These are phyloP conservation scores for Phellinidium pouzarii DNA, from an alignment of 1,284 basidiomycete genomes.

Conservation along the genomic window DNA sequence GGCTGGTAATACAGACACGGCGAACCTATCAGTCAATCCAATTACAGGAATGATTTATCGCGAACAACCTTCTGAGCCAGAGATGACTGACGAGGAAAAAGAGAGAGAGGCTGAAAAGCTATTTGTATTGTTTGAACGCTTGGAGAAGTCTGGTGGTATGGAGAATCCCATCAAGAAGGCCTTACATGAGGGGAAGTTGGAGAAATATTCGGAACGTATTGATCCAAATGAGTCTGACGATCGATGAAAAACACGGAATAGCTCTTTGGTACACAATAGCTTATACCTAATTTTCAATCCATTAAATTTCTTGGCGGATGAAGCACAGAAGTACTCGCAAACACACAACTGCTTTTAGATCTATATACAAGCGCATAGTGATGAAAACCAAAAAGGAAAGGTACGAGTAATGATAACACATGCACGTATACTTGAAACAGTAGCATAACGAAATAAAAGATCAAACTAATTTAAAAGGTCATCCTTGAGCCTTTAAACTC, in stretches of 20 bases:
- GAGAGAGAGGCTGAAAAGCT: slow-evolving; percentile 85
- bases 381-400: too few relatives aligned
- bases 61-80: slow-evolving; percentile 29
- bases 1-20: slow-evolving; percentile 28
- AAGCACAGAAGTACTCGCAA: too few relatives aligned
- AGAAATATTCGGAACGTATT: slow-evolving; percentile 11
- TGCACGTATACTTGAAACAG: background rate
- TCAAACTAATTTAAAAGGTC: slow-evolving; percentile 41
- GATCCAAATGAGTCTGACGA: slow-evolving; percentile 5
- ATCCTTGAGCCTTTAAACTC: slow-evolving; percentile 77
- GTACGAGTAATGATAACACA: background rate
- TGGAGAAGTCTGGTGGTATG: slow-evolving; percentile 69
- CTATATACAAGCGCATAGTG: slow-evolving; percentile 1
- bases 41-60: slow-evolving; percentile 65
- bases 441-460: background rate
- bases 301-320: too few relatives aligned
- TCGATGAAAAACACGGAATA: background rate
- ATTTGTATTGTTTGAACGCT: slow-evolving; percentile 82
- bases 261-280: too few relatives aligned
- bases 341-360: slow-evolving; percentile 2
- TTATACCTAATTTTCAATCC: too few relatives aligned
- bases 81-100: slow-evolving; percentile 91
- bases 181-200: slow-evolving; percentile 48
- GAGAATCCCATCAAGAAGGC: slow-evolving; percentile 73
- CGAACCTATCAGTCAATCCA: slow-evolving; percentile 61